Evolutionary conservation across 805 yeast species (phyloP), one percentile per base, ranked within the genome.

Genomic region (Monosporozyma aerobia): DNA sequence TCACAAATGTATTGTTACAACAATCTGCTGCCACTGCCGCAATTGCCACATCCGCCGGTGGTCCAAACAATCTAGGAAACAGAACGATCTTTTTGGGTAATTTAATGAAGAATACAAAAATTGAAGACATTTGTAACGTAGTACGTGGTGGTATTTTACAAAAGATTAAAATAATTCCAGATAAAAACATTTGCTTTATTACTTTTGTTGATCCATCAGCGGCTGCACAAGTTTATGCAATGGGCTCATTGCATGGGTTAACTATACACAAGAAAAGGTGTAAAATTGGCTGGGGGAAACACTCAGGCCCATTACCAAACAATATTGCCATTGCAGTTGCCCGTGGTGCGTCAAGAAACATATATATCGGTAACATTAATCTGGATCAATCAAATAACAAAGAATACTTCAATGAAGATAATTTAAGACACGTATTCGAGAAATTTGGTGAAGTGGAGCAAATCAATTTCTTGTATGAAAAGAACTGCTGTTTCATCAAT

Each of bases 11-110:
- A 7, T 75, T 90, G 52, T 87, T 92, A 40, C 95, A 89, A 69
- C 97, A 94, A 71, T 83, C 95, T 14, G 95, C 95, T 40, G 97
- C 97, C 1, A 97, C 98, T 6, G 96, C 96, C n/a, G 92, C 95
- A 39, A 90, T 92, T 62, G 96, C 97, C 1, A 85, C 95, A 0
- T 81, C 90, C 51, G 95, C 96, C 2, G 97, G 97, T 13, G 97
- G 97, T 25, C 87, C 92, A 27, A 82, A 82, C 53, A 92, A 92
- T 65, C 75, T 90, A 58, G 98, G 98, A 46, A 92, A 92, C 67
- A 77, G 99, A 68, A 90, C 97, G 0, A 90, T 92, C 40, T 92
- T 90, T 65, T 74, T 92, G 57, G 97, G 97, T 29, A 87, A 85
- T 63, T 76, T 94, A 57, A 97, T 92, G 58, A 90, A 87, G 51